Conservation (phyloP, 768 basidiomycete species). For the Lactifluus volemus region DNA sequence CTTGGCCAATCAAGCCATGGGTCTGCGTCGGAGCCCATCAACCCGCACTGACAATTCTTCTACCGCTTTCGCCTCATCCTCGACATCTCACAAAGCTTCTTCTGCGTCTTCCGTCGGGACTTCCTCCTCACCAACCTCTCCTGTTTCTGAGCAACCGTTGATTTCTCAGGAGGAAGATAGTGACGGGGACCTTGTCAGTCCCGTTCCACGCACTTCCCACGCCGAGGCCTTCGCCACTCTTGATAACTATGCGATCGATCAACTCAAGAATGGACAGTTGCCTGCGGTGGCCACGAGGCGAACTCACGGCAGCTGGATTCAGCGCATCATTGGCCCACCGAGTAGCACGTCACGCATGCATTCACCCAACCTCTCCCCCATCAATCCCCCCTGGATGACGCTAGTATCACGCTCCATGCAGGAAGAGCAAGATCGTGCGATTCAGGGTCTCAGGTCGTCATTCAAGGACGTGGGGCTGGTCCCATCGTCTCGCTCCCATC, state of each 20-base stretch:
- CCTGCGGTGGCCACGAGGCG: not conserved
- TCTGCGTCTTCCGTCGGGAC: not conserved
- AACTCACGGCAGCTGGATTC: constrained; percentile 8
- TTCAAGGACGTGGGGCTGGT: constrained; percentile 76
- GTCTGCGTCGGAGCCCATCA: not conserved
- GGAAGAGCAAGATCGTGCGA: constrained; percentile 59
- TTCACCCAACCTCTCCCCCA: constrained; percentile 25
- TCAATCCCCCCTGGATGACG: constrained; percentile 52
- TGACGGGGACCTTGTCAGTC: constrained; percentile 21
- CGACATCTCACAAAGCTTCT: not conserved
- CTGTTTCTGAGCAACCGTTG: constrained; percentile 3
- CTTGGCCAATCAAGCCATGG: not conserved
- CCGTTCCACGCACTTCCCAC: constrained; percentile 27
- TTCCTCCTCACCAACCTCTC: not conserved
- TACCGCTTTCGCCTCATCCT: constrained; percentile 5
- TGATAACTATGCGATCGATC: constrained; percentile 21
- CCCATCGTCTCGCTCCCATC: constrained; percentile 35
- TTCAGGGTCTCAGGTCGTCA: constrained; percentile 61
- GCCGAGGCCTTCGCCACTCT: constrained; percentile 31
- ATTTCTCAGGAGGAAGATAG: constrained; percentile 9
- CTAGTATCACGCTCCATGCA: constrained; percentile 54
- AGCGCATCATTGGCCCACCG: constrained; percentile 11
- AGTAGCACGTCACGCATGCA: constrained; percentile 17
- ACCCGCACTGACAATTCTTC: constrained; percentile 4
- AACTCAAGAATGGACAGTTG: constrained; percentile 20